Evolutionary conservation across 805 yeast genomes (phyloP), one percentile per base, ranked within the genome.

Genomic region (Wickerhamomyces rabaulensis): DNA sequence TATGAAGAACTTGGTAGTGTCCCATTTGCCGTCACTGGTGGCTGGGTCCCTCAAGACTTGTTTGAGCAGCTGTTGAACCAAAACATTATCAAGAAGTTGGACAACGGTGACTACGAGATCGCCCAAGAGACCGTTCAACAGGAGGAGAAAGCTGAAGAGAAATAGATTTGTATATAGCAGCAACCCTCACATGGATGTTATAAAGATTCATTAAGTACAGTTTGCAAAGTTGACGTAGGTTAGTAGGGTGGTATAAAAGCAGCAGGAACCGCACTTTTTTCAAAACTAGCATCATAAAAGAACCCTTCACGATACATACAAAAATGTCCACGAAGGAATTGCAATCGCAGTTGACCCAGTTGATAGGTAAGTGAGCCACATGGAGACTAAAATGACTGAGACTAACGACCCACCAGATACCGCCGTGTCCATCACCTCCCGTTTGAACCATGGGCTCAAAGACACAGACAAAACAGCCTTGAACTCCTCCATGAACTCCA

Each of bases 41-140:
- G 97, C 6, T 92, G 97, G 96, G 78, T 94, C 47, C 97, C 98
- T 16, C 96, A 89, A 62, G 96, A 89, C 61, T 80, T 89, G 85
- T 91, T 92, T 60, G 84, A 80, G 29, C 77, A 78, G 42, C 72
- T 88, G 57, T 65, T 80, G 37, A 78, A 80, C 19, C 82, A 82
- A 50, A 94, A 92, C 1, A 72, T 84, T 47, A 71, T 92, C 47
- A 80, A 78, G 45, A 75, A 80, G 51, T 75, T 74, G 17, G 79
- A 75, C 19, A 78, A 79, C 26, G 86, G 84, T 27, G 75, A 80
- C 54, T 82, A 78, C 61, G 57, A 57, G 44, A 47, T 60, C 25
- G 43, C 36, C 12, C 36, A 33, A 33, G 36, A 33, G 13, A 20
- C 36, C 12, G 36, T 33, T 16, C 19, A 46, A 20, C 37, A 47